Conservation (phyloP, 371 early-diverging fungal genomes). For the Circinella umbellata region DNA sequence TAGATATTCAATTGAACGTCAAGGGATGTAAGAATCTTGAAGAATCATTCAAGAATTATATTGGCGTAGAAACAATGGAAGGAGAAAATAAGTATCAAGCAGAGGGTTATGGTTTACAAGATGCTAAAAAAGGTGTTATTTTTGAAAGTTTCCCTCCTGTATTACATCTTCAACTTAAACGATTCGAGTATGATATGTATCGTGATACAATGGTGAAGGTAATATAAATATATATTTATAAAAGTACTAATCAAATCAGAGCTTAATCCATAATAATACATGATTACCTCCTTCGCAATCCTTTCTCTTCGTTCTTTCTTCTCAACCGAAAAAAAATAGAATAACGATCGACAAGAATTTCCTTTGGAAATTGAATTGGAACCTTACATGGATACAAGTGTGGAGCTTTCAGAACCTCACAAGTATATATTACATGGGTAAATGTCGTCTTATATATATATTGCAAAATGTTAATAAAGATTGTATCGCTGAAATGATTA, state of each 20-base stretch:
- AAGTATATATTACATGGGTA: conserved; percentile 83
- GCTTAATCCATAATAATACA: too few relatives aligned
- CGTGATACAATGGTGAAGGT: conserved; percentile 92
- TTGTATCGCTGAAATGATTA: too few relatives aligned
- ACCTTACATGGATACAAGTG: conserved; percentile 67
- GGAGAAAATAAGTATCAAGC: conserved; percentile 98
- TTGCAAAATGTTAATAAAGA: too few relatives aligned
- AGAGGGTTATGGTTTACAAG: conserved; percentile 95
- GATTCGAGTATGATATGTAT: conserved; percentile 97
- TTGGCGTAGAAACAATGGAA: conserved; percentile 86
- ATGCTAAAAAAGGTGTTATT: conserved; percentile 95
- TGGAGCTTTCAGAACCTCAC: conserved; percentile 65
- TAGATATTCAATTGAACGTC: conserved; percentile 94
- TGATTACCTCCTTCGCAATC: too few relatives aligned
- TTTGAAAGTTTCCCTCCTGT: conserved; percentile 97
- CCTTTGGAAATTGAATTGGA: conserved; percentile 86
- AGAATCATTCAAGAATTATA: conserved; percentile 91
- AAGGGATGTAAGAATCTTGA: conserved; percentile 86
- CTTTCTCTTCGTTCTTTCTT: too few relatives aligned
- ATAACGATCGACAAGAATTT: conserved; percentile 97
- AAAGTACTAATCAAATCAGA: background rate
- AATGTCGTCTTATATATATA: too few relatives aligned
- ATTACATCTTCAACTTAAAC: conserved; percentile 95
- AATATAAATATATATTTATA: conserved; percentile 4
- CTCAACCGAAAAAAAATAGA: conserved; percentile 37